Percentiles rank a stretch among this genome's conserved stretches.
phyloP scores from a whole-genome alignment of 2,329 filamentous ascomycete species.

The Claviceps digitariae region DNA sequence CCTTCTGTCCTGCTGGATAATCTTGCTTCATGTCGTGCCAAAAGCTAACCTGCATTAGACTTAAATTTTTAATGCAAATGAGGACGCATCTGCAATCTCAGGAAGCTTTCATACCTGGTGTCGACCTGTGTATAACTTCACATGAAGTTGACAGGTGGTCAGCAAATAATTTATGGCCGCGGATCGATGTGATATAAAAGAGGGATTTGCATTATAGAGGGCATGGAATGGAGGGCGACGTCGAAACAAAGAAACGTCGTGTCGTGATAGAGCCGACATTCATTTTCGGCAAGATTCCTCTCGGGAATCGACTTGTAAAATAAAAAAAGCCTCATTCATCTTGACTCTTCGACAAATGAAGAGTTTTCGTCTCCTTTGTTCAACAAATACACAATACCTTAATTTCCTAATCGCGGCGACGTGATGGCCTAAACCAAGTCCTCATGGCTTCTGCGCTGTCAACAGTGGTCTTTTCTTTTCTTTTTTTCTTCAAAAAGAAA shows the following conservation, averaged over 20 bases:
- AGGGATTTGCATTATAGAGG: constrained; percentile 27
- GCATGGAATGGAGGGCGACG: constrained; percentile 26
- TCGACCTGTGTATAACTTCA: constrained; percentile 15
- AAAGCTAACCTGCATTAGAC: constrained; percentile 15
- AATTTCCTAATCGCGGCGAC: constrained; percentile 13
- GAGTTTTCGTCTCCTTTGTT: constrained; percentile 16
- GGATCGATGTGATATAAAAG: constrained; percentile 21
- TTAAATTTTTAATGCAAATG: constrained; percentile 21
- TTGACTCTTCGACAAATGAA: constrained; percentile 21
- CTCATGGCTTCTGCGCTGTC: neutral
- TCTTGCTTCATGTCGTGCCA: neutral
- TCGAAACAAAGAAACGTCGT: constrained; percentile 18
- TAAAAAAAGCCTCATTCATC: constrained; percentile 29
- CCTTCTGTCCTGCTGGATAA: neutral
- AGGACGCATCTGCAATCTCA: constrained; percentile 23
- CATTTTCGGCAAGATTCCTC: constrained; percentile 18
- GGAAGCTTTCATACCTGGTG: constrained; percentile 20
- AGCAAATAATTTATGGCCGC: constrained; percentile 14
- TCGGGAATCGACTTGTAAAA: constrained; percentile 27
- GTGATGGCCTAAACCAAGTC: neutral
- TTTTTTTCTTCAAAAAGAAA: no score
- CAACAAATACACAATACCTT: constrained; percentile 3
- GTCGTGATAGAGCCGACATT: constrained; percentile 22
- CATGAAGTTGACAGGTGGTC: constrained; percentile 13
- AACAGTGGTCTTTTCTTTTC: no score